These are phyloP conservation scores for Candida frijolesensis DNA, from an alignment of 1,139 yeast species.

Conservation along the genomic window DNA sequence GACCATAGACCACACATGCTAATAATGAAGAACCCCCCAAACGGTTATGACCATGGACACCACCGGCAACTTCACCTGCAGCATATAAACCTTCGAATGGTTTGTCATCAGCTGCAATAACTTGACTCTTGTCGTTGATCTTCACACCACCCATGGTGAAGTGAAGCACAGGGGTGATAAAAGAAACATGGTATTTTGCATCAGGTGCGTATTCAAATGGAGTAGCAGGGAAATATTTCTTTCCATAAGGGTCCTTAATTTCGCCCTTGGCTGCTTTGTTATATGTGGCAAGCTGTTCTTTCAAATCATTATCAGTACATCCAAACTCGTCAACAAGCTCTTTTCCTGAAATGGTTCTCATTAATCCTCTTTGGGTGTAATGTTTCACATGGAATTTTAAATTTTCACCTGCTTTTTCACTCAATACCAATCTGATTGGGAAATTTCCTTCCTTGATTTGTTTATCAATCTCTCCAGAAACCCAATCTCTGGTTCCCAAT, in stretches of 20 bases:
- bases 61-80: constrained; percentile 83
- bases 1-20: constrained; percentile 82
- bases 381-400: constrained; percentile 63
- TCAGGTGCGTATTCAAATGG: constrained; percentile 39
- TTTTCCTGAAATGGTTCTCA: constrained; percentile 53
- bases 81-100: constrained; percentile 68
- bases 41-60: constrained; percentile 78
- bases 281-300: constrained; percentile 44
- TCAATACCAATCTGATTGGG: constrained; percentile 54
- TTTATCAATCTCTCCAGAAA: constrained; percentile 60
- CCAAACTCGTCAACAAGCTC: constrained; percentile 51
- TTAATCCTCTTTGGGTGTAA: constrained; percentile 65
- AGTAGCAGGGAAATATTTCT: constrained; percentile 52
- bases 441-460: constrained; percentile 47
- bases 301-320: constrained; percentile 29
- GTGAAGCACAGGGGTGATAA: constrained; percentile 75
- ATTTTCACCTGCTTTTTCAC: constrained; percentile 43
- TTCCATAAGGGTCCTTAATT: constrained; percentile 49
- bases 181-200: constrained; percentile 49
- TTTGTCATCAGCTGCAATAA: constrained; percentile 39
- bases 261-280: constrained; percentile 49
- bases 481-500: constrained; percentile 69
- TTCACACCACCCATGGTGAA: constrained; percentile 88
- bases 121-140: constrained; percentile 61
- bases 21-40: constrained; percentile 76